Percentiles rank a stretch among this genome's conserved stretches.
Evolutionary conservation across 345 rosid genomes (phyloP).

Genomic region (Tarenaya hassleriana): DNA sequence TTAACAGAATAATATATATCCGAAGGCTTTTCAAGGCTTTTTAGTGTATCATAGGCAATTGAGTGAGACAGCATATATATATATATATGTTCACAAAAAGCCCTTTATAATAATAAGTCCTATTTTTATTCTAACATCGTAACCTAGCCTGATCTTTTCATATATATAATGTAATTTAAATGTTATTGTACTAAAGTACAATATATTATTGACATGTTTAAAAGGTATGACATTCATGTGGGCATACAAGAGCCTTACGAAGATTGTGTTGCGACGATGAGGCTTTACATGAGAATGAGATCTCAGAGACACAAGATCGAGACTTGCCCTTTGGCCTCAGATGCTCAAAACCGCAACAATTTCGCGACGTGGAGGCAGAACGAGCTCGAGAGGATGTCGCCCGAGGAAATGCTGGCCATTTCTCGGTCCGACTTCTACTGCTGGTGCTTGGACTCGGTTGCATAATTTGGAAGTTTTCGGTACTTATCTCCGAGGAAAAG

Average conservation of each 20-base stretch:
- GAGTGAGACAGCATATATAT: too few species aligned
- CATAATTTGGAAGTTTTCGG: conserved; percentile 1
- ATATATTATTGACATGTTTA: background rate
- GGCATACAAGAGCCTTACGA: conserved; percentile 80
- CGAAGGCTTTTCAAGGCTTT: too few species aligned
- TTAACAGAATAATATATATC: too few species aligned
- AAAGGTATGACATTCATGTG: conserved; percentile 68
- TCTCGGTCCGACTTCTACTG: conserved; percentile 86
- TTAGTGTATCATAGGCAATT: too few species aligned
- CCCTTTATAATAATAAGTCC: too few species aligned
- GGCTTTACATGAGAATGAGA: conserved; percentile 86
- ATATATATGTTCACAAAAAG: too few species aligned
- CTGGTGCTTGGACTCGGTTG: conserved; percentile 75
- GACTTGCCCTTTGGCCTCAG: conserved; percentile 58
- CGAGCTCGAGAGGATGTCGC: conserved; percentile 78
- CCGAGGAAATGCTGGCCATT: conserved; percentile 55
- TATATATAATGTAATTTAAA: background rate
- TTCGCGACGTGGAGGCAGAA: conserved; percentile 70
- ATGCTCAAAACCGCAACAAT: conserved; percentile 70
- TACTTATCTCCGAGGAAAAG: too few species aligned
- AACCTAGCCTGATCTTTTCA: background rate
- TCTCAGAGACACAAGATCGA: conserved; percentile 53
- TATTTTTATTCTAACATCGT: background rate
- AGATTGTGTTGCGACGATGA: conserved; percentile 85
- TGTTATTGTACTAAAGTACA: background rate